Evolutionary conservation across 2,329 filamentous ascomycete species (phyloP), one percentile per base, ranked within the genome.

Genomic region (Colletotrichum orbiculare): DNA sequence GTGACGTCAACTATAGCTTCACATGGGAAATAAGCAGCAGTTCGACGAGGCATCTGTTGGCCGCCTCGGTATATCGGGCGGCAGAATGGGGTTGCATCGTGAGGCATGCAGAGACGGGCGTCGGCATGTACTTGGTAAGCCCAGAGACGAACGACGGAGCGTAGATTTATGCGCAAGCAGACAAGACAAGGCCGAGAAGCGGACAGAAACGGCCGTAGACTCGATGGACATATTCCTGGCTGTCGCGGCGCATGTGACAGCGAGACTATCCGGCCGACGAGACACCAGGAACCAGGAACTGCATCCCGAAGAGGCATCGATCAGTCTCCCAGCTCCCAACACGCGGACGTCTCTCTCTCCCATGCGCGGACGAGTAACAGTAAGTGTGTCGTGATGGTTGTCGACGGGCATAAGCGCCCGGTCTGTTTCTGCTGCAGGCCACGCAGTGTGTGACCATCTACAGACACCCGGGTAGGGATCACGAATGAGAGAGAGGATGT

Each of bases 211-310:
- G n/a, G 58, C 57, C 17, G 17, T 17, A 17, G 17, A 17, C 17
- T 17, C 17, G 2, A 17, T 17, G 17, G 17, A 46, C 39, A 34
- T 3, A 42, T 39, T n/a, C 34, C 34, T 50, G 49, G 17, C 17
- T 47, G 7, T 43, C n/a, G 12, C 34, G 15, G 41, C 47, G 58
- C 62, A 65, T 56, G 58, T 65, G 58, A 65, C 33, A 42, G 42
- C 38, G 41, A 65, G 52, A 56, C 62, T 13, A 13, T n/a, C 38
- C 38, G 39, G 25, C 25, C 45, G 38, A 43, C 46, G 34, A 15
- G 46, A 62, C 46, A 53, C 47, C 62, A 65, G 62, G 62, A 65
- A 65, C 62, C 62, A 65, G 62, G 62, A 65, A 65, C 62, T 65
- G 33, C 37, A 42, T 39, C 58, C 58, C 52, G 17, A 62, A 52